Percentiles rank a stretch among this genome's conserved stretches.
Evolutionary conservation across 768 basidiomycete genomes (phyloP).

Genomic region (Astraeus odoratus): DNA sequence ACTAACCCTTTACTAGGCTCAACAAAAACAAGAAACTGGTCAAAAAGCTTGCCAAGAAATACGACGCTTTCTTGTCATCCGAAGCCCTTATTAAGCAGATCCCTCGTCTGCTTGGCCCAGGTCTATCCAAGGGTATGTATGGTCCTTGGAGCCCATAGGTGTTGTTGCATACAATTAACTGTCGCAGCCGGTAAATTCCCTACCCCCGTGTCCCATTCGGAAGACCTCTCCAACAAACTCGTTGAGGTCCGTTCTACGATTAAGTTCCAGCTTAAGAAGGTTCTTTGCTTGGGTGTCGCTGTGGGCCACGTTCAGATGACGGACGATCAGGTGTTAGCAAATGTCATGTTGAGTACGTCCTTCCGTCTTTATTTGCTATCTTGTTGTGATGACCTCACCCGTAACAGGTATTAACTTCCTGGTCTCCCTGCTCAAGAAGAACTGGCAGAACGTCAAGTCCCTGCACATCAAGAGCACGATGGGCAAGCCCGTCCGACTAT

Average conservation of each 20-base stretch:
- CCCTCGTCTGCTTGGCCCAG: conserved; percentile 97
- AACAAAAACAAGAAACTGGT: conserved; percentile 99
- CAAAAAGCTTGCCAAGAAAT: conserved; percentile 99
- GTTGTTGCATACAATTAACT: neutral
- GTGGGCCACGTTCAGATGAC: conserved; percentile 97
- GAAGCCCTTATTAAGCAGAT: conserved; percentile 99
- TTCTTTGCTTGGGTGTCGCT: conserved; percentile 97
- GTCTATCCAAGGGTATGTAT: conserved; percentile 88
- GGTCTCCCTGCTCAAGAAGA: conserved; percentile 98
- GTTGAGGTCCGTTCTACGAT: conserved; percentile 96
- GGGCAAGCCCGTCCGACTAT: conserved; percentile 96
- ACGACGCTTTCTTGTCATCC: conserved; percentile 97
- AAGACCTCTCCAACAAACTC: conserved; percentile 87
- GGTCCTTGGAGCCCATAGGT: neutral
- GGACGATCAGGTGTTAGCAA: conserved; percentile 93
- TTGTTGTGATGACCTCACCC: conserved; percentile 4
- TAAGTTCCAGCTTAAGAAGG: conserved; percentile 99
- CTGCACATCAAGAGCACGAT: conserved; percentile 98
- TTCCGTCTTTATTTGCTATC: neutral
- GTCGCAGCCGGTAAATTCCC: conserved; percentile 95
- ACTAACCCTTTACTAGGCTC: conserved; percentile 45
- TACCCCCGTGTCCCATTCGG: conserved; percentile 87
- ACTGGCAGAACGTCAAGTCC: conserved; percentile 99
- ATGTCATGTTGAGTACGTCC: conserved; percentile 90
- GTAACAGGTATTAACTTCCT: conserved; percentile 96